Evolutionary conservation across 495 filamentous ascomycete species (phyloP).

Genomic region (Apiosordaria backusii): DNA sequence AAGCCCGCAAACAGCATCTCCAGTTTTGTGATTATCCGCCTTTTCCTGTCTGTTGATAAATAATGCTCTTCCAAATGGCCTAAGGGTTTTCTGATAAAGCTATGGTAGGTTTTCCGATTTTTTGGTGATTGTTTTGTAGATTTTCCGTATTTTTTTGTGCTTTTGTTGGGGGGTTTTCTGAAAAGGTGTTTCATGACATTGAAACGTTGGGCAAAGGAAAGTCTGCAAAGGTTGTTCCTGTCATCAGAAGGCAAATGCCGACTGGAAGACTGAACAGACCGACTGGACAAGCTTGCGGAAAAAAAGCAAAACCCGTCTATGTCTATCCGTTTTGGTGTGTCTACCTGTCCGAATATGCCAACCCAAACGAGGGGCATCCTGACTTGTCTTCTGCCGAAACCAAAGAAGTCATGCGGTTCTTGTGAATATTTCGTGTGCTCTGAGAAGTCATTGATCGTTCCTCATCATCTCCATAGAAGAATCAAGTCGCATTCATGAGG

Average conservation of each 20-base stretch:
- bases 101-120: neutral
- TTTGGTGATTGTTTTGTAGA: neutral
- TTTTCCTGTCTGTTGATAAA: neutral
- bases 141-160: neutral
- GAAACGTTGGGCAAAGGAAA: neutral
- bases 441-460: neutral
- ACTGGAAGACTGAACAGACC: neutral
- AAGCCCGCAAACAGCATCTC: neutral
- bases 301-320: neutral
- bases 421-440: neutral
- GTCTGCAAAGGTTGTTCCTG: neutral
- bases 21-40: neutral
- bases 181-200: neutral
- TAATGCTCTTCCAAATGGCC: neutral
- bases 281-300: neutral
- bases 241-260: neutral
- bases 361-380: neutral
- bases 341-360: neutral
- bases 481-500: neutral
- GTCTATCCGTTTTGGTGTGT: neutral
- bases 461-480: neutral
- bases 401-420: neutral
- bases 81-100: neutral
- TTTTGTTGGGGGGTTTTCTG: neutral
- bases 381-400: neutral